A percentile compares a stretch with the other conserved stretches of the same genome.
Evolutionary conservation across 1,284 basidiomycete species (phyloP).

Genomic region (Ceratorhiza oryzae-sativae): DNA sequence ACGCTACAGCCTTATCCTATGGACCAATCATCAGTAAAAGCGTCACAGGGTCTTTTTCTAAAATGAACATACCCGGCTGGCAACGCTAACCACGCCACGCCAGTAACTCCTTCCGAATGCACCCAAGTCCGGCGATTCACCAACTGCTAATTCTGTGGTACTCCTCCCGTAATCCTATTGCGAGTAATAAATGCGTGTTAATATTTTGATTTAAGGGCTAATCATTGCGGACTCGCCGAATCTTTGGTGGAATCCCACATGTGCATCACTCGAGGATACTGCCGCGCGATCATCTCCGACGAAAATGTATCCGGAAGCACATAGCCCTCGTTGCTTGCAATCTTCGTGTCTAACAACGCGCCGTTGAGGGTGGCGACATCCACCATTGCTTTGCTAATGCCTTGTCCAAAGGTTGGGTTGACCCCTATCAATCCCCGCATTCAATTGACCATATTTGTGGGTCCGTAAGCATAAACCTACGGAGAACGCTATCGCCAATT

Average conservation of each 20-base stretch:
- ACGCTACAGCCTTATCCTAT: constrained; percentile 12
- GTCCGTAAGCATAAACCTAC: constrained; percentile 1
- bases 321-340: background rate
- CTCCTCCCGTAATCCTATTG: constrained; percentile 29
- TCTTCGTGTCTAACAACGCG: constrained; percentile 7
- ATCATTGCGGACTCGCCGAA: background rate
- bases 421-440: background rate
- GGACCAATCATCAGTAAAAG: background rate
- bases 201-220: background rate
- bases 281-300: constrained; percentile 16
- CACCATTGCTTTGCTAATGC: constrained; percentile 27
- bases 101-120: constrained; percentile 31
- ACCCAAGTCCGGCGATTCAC: constrained; percentile 24
- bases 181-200: background rate
- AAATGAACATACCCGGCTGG: constrained; percentile 29
- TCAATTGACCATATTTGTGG: background rate
- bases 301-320: constrained; percentile 10
- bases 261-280: constrained; percentile 29
- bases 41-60: no score
- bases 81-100: constrained; percentile 20
- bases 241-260: constrained; percentile 36
- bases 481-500: constrained; percentile 30
- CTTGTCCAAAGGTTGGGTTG: constrained; percentile 32
- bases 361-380: constrained; percentile 32
- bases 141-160: constrained; percentile 7